These are phyloP conservation scores for Bondarzewia mesenterica DNA, from an alignment of 1,284 basidiomycete genomes.

Conservation along the genomic window DNA sequence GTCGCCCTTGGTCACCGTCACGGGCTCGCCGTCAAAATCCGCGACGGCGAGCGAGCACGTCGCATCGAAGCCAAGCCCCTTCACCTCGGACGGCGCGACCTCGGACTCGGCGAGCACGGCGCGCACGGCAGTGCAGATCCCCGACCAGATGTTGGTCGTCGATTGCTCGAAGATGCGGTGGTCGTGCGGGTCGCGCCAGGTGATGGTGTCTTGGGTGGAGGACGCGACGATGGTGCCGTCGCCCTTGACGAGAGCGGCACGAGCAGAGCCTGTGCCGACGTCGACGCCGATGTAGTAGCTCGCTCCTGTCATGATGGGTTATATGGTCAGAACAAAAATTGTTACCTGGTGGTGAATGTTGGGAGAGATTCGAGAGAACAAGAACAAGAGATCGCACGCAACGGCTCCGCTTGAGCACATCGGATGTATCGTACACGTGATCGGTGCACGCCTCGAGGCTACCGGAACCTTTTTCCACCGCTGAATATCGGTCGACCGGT, in stretches of 20 bases:
- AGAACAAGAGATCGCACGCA: no score
- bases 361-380: neutral
- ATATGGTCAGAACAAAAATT: neutral
- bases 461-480: no score
- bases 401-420: no score
- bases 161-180: constrained; percentile 95
- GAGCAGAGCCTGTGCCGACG: constrained; percentile 89
- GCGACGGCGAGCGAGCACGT: constrained; percentile 94
- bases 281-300: constrained; percentile 64
- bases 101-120: constrained; percentile 60
- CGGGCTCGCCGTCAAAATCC: constrained; percentile 65
- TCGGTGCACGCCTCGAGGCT: no score
- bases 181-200: constrained; percentile 80
- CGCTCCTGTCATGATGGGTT: neutral
- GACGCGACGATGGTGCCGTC: constrained; percentile 76
- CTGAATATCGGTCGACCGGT: no score
- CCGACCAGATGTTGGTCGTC: constrained; percentile 80
- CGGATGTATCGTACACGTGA: no score
- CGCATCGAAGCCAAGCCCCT: constrained; percentile 93
- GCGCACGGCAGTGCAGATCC: constrained; percentile 65
- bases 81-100: constrained; percentile 59
- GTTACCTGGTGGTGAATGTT: no score
- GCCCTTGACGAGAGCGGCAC: constrained; percentile 77
- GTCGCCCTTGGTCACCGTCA: constrained; percentile 73
- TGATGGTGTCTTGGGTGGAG: constrained; percentile 71